A percentile compares a stretch with the other conserved stretches of the same genome.
phyloP scores from a whole-genome alignment of 768 basidiomycete species.

The Rubroboletus pulcherrimus region DNA sequence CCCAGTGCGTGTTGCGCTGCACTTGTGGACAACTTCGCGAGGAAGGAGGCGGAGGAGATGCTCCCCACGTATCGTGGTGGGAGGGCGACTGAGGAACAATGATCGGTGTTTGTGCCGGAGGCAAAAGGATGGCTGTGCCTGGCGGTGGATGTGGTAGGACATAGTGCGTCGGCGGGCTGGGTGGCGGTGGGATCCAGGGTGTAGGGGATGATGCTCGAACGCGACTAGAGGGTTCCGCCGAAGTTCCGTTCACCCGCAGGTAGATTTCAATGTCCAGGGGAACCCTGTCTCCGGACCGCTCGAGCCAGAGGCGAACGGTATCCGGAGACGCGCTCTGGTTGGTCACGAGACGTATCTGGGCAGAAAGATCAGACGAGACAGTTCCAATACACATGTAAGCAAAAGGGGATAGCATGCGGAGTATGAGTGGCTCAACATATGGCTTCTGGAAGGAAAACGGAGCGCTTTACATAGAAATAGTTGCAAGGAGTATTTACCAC shows the following conservation, averaged over 20 bases:
- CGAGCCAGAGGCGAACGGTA: conserved; percentile 78
- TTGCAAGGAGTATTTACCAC: conserved; percentile 2
- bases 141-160: conserved; percentile 31
- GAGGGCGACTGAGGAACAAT: conserved; percentile 44
- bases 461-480: not conserved
- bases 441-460: not conserved
- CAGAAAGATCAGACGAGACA: conserved; percentile 1
- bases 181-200: conserved; percentile 30
- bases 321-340: conserved; percentile 69
- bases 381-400: not conserved
- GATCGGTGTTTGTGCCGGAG: conserved; percentile 41
- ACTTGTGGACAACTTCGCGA: conserved; percentile 29
- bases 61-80: conserved; percentile 39
- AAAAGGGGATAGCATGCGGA: conserved; percentile 3
- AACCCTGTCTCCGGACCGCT: conserved; percentile 65
- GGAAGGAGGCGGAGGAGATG: conserved; percentile 28
- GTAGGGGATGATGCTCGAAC: conserved; percentile 29
- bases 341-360: conserved; percentile 70
- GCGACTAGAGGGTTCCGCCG: conserved; percentile 21
- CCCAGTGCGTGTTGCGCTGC: conserved; percentile 65
- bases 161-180: conserved; percentile 37
- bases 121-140: conserved; percentile 29
- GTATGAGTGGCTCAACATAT: not conserved
- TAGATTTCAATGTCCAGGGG: conserved; percentile 81
- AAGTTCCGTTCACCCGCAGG: conserved; percentile 47